Conservation (phyloP, 169 alveolate species). For the Plasmodium reichenowi region DNA sequence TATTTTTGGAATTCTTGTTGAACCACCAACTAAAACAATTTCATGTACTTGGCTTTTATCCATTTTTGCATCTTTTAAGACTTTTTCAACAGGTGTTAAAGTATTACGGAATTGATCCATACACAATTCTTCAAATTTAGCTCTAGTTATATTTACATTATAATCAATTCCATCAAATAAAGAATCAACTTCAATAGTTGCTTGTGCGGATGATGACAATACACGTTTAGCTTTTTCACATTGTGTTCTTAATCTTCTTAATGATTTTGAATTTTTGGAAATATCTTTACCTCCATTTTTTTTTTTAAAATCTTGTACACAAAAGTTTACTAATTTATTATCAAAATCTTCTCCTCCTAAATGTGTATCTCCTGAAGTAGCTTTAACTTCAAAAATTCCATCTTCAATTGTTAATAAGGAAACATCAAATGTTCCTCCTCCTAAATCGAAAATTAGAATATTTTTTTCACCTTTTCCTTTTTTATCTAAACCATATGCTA, state of each 20-base stretch:
- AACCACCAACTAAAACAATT: slow-evolving; percentile 98
- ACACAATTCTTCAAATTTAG: slow-evolving; percentile 98
- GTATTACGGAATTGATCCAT: slow-evolving; percentile 95
- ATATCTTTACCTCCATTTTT: slow-evolving; percentile 92
- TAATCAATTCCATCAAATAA: slow-evolving; percentile 96
- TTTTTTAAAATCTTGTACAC: background rate
- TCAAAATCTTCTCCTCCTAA: no score
- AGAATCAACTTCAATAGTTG: slow-evolving; percentile 97
- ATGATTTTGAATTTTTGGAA: slow-evolving; percentile 91
- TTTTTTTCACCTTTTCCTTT: no score
- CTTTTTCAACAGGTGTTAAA: slow-evolving; percentile 97
- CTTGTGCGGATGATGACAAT: slow-evolving; percentile 95
- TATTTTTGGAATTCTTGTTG: slow-evolving; percentile 97
- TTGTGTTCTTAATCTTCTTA: slow-evolving; percentile 96
- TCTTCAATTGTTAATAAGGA: no score
- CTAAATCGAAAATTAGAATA: no score
- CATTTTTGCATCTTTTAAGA: slow-evolving; percentile 94
- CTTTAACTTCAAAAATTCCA: no score
- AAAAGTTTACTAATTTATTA: no score
- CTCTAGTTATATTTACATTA: slow-evolving; percentile 94
- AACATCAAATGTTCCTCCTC: no score
- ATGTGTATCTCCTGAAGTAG: no score
- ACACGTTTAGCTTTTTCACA: slow-evolving; percentile 98
- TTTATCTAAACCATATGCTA: no score
- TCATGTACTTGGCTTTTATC: slow-evolving; percentile 94